phyloP scores from a whole-genome alignment of 2,329 filamentous ascomycete genomes.

The Chalaropsis ovoidea region DNA sequence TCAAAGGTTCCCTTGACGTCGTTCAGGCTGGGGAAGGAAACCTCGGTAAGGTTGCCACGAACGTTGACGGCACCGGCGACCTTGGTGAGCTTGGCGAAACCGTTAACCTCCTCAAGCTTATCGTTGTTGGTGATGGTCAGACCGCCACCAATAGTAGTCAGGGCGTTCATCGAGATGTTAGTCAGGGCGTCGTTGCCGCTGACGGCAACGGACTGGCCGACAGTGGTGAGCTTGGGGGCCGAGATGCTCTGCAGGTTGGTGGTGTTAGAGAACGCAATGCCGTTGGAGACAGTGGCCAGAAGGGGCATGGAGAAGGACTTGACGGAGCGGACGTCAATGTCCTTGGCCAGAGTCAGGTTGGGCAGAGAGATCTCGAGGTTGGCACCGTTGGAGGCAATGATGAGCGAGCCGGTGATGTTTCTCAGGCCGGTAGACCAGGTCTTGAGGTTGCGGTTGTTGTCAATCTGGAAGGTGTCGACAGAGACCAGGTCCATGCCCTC shows the following conservation, averaged over 20 bases:
- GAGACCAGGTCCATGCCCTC: constrained; percentile 68
- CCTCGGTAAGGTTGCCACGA: constrained; percentile 72
- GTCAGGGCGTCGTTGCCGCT: constrained; percentile 51
- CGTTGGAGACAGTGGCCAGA: constrained; percentile 62
- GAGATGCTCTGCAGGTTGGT: constrained; percentile 48
- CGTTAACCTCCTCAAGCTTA: constrained; percentile 51
- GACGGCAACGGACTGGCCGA: constrained; percentile 52
- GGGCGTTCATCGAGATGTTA: constrained; percentile 65
- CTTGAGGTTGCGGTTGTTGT: constrained; percentile 79
- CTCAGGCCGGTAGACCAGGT: constrained; percentile 65
- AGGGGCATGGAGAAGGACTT: constrained; percentile 63
- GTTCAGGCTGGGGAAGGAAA: constrained; percentile 55
- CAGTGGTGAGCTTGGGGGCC: constrained; percentile 60
- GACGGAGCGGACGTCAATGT: constrained; percentile 58
- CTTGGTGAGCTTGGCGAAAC: constrained; percentile 56
- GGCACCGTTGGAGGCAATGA: constrained; percentile 70
- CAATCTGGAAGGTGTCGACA: constrained; percentile 66
- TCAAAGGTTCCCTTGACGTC: constrained; percentile 64
- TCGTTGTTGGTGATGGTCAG: constrained; percentile 89
- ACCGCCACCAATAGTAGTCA: constrained; percentile 64
- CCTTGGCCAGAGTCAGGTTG: constrained; percentile 54
- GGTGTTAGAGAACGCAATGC: constrained; percentile 77
- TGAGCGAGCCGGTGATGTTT: constrained; percentile 61
- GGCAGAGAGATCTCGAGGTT: constrained; percentile 63
- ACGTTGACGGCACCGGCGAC: constrained; percentile 76